phyloP scores from a whole-genome alignment of 352 stramenopile genomes.

The Pythium coloratum region DNA sequence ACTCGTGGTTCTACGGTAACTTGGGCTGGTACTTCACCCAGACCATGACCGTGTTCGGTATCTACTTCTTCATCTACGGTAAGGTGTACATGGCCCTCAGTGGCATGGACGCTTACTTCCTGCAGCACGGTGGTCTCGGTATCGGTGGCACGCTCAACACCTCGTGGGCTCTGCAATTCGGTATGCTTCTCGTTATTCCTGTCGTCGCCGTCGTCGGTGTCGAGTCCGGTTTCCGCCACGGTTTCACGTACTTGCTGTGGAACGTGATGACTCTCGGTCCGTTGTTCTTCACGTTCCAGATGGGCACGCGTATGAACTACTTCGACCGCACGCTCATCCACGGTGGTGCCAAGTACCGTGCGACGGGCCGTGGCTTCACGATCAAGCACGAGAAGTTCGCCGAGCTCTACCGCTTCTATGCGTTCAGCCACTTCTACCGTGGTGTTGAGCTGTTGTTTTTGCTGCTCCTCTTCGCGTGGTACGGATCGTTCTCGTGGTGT shows the following conservation, averaged over 20 bases:
- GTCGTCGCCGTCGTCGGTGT: conserved; percentile 97
- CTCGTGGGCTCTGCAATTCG: conserved; percentile 95
- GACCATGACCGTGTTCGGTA: conserved; percentile 96
- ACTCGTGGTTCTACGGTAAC: conserved; percentile 98
- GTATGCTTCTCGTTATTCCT: conserved; percentile 96
- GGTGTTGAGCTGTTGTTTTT: conserved; percentile 93
- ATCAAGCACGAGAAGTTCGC: conserved; percentile 98
- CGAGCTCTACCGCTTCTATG: conserved; percentile 97
- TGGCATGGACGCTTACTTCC: conserved; percentile 90
- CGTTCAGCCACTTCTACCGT: conserved; percentile 97
- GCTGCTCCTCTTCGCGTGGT: conserved; percentile 79
- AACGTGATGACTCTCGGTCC: conserved; percentile 97
- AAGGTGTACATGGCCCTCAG: conserved; percentile 95
- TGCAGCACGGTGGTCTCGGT: conserved; percentile 91
- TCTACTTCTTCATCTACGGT: conserved; percentile 99
- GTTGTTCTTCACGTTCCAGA: conserved; percentile 99
- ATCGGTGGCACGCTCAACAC: conserved; percentile 95
- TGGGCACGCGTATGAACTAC: conserved; percentile 98
- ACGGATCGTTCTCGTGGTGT: conserved; percentile 94
- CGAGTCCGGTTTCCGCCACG: conserved; percentile 94
- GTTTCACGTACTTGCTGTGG: conserved; percentile 91
- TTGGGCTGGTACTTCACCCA: conserved; percentile 99
- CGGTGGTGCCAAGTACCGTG: conserved; percentile 97
- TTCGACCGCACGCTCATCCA: conserved; percentile 98
- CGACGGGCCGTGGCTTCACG: conserved; percentile 98